Evolutionary conservation across 1,139 yeast species (phyloP), one percentile per base, ranked within the genome.

Genomic region (Taphrina pruni): DNA sequence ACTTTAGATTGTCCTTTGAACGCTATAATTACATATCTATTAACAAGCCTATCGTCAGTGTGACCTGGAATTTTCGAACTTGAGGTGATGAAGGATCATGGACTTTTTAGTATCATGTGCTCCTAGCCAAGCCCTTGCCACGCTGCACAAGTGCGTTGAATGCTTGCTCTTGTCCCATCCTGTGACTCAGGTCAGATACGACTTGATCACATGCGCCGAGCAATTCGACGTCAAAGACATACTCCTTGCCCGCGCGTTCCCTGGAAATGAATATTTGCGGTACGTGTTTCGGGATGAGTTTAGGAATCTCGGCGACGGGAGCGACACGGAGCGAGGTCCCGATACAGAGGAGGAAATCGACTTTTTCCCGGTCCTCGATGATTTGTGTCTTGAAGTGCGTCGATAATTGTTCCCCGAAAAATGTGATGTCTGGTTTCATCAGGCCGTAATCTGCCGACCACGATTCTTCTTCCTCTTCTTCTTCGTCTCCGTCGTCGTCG

Each of bases 281-380:
- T 0, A 91, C 86, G 45, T 84, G 78, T 26, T 84, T 84, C 0
- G 90, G 88, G 0, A 92, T 78, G 77, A 86, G 83, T 70, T 90
- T 87, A n/a, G 92, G 92, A 60, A 94, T 90, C 70, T 91, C 93
- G 60, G 94, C 88, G n/a, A 94, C 98, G 0, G 99, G 99, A 0
- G 97, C 93, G 41, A 94, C 99, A 76, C 93, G 91, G 71, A 94
- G 82, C 35, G 98, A 93, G 0, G 99, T 94, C 9, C 99, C 99
- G 20, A 93, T 87, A 77, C 97, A 89, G 6, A 94, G 84, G 55
- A 94, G 79, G 69, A 94, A 80, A 79, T 94, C 98, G 79, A 97
- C 91, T 39, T 85, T 81, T 21, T 81, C 76, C 3, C 88, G 81
- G 68, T 81, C 83, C 75, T 82, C 79, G 51, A 83, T 82, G 51